These are phyloP conservation scores for Puccinia sorghi DNA, from an alignment of 1,284 basidiomycete species.

Conservation along the genomic window DNA sequence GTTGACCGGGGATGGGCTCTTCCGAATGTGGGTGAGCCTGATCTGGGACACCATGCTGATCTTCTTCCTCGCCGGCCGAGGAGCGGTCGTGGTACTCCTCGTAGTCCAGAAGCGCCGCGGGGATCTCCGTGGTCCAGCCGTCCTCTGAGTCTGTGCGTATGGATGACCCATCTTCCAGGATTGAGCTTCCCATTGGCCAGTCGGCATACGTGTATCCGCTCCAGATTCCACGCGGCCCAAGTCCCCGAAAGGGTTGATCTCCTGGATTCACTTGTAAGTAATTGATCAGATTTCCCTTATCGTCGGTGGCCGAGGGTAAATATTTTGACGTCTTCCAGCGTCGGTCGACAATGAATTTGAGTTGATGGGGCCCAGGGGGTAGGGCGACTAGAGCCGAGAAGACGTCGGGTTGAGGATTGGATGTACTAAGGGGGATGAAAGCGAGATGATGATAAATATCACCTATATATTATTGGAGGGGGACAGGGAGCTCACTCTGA, in stretches of 20 bases:
- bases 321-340: constrained; percentile 74
- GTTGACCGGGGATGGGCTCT: constrained; percentile 13
- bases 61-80: constrained; percentile 52
- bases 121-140: constrained; percentile 74
- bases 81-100: constrained; percentile 76
- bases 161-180: constrained; percentile 28
- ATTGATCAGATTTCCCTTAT: constrained; percentile 92
- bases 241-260: constrained; percentile 53
- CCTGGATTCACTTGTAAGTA: constrained; percentile 70
- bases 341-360: constrained; percentile 95
- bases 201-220: constrained; percentile 41
- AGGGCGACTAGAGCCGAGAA: constrained; percentile 63
- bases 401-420: constrained; percentile 59
- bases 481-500: constrained; percentile 45
- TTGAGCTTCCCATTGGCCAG: constrained; percentile 12
- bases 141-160: constrained; percentile 58
- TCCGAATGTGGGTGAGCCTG: not conserved
- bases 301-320: constrained; percentile 78
- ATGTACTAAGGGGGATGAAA: constrained; percentile 45
- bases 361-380: constrained; percentile 87
- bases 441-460: not conserved
- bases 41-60: not conserved
- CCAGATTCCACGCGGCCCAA: constrained; percentile 54
- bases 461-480: no score
- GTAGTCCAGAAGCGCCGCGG: constrained; percentile 71